Evolutionary conservation across 768 basidiomycete species (phyloP).

Genomic region (Pleurotus pulmonarius): DNA sequence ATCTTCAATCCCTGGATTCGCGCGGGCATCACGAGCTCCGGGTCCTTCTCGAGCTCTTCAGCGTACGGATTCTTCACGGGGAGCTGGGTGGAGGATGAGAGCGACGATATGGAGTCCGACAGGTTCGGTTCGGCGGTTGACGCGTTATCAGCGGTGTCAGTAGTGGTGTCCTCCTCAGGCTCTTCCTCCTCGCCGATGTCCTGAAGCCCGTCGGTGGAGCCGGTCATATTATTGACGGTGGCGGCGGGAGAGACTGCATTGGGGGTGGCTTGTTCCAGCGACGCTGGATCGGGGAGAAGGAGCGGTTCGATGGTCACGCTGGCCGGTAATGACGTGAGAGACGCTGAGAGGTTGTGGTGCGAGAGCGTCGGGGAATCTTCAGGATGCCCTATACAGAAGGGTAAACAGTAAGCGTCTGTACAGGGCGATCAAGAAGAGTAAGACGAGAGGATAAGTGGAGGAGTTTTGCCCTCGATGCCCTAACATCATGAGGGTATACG

Average conservation of each 20-base stretch:
- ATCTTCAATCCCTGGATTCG: conserved; percentile 60
- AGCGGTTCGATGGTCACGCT: conserved; percentile 49
- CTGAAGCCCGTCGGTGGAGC: conserved; percentile 36
- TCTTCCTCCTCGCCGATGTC: conserved; percentile 65
- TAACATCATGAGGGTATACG: too few species aligned
- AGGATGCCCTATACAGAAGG: conserved; percentile 1
- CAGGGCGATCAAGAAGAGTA: not conserved
- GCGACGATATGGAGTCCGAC: too few species aligned
- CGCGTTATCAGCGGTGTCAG: conserved; percentile 4
- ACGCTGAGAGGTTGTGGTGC: conserved; percentile 8
- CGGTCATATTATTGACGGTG: conserved; percentile 16
- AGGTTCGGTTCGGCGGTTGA: too few species aligned
- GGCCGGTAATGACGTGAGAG: conserved; percentile 8
- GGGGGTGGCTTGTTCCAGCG: conserved; percentile 20
- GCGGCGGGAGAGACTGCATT: conserved; percentile 33
- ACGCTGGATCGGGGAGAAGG: conserved; percentile 27
- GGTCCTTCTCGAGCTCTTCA: conserved; percentile 12
- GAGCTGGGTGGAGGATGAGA: not conserved
- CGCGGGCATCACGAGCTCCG: conserved; percentile 26
- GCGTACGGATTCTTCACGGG: not conserved
- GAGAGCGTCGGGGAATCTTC: not conserved
- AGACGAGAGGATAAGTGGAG: too few species aligned
- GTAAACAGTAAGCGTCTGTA: not conserved
- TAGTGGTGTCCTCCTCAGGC: conserved; percentile 38
- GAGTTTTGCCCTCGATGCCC: too few species aligned